phyloP scores from a whole-genome alignment of 148 eudicot species.

The Cornus florida region DNA sequence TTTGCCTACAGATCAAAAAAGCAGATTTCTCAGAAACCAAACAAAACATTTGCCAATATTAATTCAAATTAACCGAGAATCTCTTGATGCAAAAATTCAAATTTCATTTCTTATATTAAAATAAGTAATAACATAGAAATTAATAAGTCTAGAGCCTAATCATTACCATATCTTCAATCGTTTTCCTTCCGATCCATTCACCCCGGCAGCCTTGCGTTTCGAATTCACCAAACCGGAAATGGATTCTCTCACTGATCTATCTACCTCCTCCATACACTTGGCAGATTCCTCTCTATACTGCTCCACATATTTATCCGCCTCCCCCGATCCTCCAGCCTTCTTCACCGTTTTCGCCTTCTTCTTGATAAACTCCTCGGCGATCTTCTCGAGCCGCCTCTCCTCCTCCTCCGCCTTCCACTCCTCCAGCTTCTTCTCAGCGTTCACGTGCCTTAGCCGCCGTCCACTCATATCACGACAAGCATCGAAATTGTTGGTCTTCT shows the following conservation, averaged over 20 bases:
- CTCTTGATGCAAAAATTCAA: neutral
- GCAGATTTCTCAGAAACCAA: too few species aligned
- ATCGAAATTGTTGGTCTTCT: slow-evolving; percentile 95
- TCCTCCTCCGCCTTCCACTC: slow-evolving; percentile 86
- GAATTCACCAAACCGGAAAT: slow-evolving; percentile 31
- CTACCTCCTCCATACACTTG: slow-evolving; percentile 75
- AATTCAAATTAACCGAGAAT: neutral
- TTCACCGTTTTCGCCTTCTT: slow-evolving; percentile 60
- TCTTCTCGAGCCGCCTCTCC: slow-evolving; percentile 83
- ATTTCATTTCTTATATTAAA: too few species aligned
- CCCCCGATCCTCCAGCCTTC: slow-evolving; percentile 42
- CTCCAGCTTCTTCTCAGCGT: slow-evolving; percentile 94
- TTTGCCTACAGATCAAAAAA: too few species aligned
- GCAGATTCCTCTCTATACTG: slow-evolving; percentile 74
- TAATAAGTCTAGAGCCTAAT: neutral
- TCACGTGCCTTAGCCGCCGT: slow-evolving; percentile 83
- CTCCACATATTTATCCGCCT: slow-evolving; percentile 73
- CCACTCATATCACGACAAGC: slow-evolving; percentile 99
- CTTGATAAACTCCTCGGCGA: slow-evolving; percentile 83
- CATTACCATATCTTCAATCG: slow-evolving; percentile 80
- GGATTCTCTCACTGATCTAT: slow-evolving; percentile 82
- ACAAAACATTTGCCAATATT: too few species aligned
- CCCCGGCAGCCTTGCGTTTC: slow-evolving; percentile 41
- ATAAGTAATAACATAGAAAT: neutral
- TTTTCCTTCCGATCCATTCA: slow-evolving; percentile 40